Percentiles rank a stretch among this genome's conserved stretches.
phyloP scores from a whole-genome alignment of 2,329 filamentous ascomycete species.

The Venturia nashicola region DNA sequence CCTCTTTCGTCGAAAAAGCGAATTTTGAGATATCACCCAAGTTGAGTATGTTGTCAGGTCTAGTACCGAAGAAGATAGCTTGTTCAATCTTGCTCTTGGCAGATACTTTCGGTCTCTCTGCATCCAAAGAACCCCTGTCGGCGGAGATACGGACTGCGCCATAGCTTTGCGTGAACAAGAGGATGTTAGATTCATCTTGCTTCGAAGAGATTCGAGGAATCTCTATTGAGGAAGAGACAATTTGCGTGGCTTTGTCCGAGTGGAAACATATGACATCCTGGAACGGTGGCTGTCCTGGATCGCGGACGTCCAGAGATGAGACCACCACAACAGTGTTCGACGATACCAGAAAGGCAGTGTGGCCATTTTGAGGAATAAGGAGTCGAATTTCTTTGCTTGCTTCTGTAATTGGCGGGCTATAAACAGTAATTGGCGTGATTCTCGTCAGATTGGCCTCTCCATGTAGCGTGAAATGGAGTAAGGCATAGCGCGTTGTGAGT shows the following conservation, averaged over 20 bases:
- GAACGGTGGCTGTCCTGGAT: constrained; percentile 39
- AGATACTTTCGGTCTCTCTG: constrained; percentile 46
- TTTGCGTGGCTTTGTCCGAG: constrained; percentile 32
- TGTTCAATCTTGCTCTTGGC: constrained; percentile 87
- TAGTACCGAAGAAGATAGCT: constrained; percentile 81
- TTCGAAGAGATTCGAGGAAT: constrained; percentile 16
- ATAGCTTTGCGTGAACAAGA: constrained; percentile 44
- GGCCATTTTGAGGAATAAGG: constrained; percentile 63
- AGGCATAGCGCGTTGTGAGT: background rate
- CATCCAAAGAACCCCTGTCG: constrained; percentile 47
- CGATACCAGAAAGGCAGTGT: constrained; percentile 74
- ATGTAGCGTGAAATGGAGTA: constrained; percentile 10
- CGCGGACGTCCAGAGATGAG: constrained; percentile 47
- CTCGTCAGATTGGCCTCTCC: constrained; percentile 49
- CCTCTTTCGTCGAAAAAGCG: constrained; percentile 55
- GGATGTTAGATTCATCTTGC: constrained; percentile 23
- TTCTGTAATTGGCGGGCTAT: background rate
- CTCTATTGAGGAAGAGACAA: constrained; percentile 40
- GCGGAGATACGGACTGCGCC: constrained; percentile 44
- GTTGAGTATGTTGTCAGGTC: constrained; percentile 75
- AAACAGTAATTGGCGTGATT: constrained; percentile 17
- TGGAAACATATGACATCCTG: constrained; percentile 81
- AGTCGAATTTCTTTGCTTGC: constrained; percentile 24
- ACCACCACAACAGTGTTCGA: constrained; percentile 60
- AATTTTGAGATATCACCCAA: constrained; percentile 55